These are phyloP conservation scores for Paramecium pentaurelia DNA, from an alignment of 73 alveolate genomes.

Conservation along the genomic window DNA sequence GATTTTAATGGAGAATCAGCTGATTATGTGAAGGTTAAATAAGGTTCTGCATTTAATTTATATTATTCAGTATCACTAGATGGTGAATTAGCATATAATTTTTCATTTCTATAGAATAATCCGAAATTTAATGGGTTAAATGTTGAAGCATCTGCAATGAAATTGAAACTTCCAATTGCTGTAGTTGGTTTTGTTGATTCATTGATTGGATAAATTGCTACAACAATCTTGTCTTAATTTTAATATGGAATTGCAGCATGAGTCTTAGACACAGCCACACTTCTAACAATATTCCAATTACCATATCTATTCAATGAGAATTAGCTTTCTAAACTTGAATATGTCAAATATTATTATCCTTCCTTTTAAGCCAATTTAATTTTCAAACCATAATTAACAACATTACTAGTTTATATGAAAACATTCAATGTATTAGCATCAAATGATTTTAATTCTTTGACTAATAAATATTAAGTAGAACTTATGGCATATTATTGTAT, in stretches of 20 bases:
- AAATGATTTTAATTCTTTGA: not conserved
- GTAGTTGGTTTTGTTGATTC: not conserved
- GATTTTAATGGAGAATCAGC: not conserved
- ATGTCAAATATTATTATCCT: not conserved
- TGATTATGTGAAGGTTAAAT: not conserved
- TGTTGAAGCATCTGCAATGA: not conserved
- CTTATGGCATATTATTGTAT: not conserved
- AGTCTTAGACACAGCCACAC: not conserved
- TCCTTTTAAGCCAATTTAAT: not conserved
- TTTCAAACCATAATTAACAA: not conserved
- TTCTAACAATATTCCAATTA: not conserved
- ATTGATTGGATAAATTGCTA: not conserved
- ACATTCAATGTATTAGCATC: not conserved
- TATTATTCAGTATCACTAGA: not conserved
- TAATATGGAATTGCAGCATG: not conserved
- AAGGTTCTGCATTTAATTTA: not conserved
- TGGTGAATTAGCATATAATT: not conserved
- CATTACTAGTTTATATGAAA: not conserved
- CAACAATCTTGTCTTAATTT: not conserved
- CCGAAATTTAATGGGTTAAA: not conserved
- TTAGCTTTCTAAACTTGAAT: not conserved
- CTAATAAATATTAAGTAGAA: not conserved
- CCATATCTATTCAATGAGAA: constrained; percentile 17
- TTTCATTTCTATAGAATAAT: not conserved
- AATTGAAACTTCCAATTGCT: not conserved